Evolutionary conservation across 179 eudicot genomes (phyloP).

Genomic region (Camellia oleifera): DNA sequence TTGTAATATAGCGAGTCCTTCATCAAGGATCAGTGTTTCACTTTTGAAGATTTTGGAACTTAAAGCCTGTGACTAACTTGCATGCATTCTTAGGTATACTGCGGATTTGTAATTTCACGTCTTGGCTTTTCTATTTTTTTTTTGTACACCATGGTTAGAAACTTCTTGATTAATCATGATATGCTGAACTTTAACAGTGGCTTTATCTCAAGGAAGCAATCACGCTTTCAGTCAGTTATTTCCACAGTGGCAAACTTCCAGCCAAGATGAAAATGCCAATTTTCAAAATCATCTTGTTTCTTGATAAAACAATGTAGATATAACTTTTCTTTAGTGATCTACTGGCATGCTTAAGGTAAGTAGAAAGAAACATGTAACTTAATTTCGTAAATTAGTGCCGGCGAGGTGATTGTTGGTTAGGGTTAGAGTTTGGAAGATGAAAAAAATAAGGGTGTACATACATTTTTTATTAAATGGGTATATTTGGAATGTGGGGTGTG

Average conservation of each 20-base stretch:
- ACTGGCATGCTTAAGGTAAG: no score
- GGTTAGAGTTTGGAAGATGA: no score
- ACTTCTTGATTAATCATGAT: constrained; percentile 9
- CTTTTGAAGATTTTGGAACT: background rate
- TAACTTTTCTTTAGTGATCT: no score
- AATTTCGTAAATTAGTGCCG: no score
- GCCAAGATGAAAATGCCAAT: constrained; percentile 42
- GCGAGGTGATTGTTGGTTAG: no score
- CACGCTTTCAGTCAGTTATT: constrained; percentile 50
- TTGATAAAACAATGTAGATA: no score
- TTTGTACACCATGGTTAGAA: background rate
- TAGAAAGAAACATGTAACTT: no score
- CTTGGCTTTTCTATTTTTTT: background rate
- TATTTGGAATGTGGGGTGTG: no score
- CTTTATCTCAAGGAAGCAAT: constrained; percentile 60
- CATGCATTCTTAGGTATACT: background rate
- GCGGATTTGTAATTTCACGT: background rate
- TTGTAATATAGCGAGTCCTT: background rate
- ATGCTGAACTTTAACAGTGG: constrained; percentile 24
- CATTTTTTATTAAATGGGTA: no score
- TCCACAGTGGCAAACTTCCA: constrained; percentile 65
- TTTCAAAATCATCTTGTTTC: constrained; percentile 32
- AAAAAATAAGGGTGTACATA: no score
- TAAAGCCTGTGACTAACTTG: background rate
- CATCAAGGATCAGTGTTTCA: background rate